Percentiles rank a stretch among this genome's conserved stretches.
Conservation (phyloP, 164 flowering plant species). For the Tinospora cordifolia region DNA sequence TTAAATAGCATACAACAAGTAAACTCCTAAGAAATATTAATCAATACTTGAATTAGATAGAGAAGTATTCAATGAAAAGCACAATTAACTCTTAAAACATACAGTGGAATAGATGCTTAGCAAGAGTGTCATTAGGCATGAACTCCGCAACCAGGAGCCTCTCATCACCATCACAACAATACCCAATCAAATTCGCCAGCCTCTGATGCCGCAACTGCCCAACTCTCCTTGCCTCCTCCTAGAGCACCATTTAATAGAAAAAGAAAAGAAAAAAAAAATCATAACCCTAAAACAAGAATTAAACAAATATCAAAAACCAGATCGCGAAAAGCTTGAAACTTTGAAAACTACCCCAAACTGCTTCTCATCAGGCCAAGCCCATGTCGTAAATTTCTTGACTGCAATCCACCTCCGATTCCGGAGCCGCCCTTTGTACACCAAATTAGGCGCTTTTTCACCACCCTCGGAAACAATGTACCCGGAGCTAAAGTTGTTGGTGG, state of each 20-base stretch:
- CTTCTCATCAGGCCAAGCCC: slow-evolving; percentile 90
- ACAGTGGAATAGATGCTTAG: slow-evolving; percentile 98
- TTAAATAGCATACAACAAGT: background rate
- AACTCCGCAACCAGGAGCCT: slow-evolving; percentile 89
- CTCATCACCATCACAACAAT: slow-evolving; percentile 94
- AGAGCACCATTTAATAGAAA: slow-evolving; percentile 3
- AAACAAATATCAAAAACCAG: slow-evolving; percentile 1
- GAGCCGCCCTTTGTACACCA: slow-evolving; percentile 77
- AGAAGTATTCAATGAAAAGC: background rate
- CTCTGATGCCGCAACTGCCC: slow-evolving; percentile 75
- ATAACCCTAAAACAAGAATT: slow-evolving; percentile 11
- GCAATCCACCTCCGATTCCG: slow-evolving; percentile 69
- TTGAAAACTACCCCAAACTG: slow-evolving; percentile 53
- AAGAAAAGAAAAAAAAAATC: background rate
- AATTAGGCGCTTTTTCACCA: slow-evolving; percentile 81
- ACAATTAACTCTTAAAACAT: slow-evolving; percentile 15
- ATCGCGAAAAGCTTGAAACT: background rate
- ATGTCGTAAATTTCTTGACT: slow-evolving; percentile 68
- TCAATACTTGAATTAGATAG: background rate
- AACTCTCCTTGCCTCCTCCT: slow-evolving; percentile 94
- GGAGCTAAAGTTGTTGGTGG: slow-evolving; percentile 75
- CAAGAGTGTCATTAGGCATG: slow-evolving; percentile 97
- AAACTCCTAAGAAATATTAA: background rate
- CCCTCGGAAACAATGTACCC: slow-evolving; percentile 78
- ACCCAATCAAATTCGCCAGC: slow-evolving; percentile 92